Evolutionary conservation across 768 basidiomycete species (phyloP).

Genomic region (Russula abietina): DNA sequence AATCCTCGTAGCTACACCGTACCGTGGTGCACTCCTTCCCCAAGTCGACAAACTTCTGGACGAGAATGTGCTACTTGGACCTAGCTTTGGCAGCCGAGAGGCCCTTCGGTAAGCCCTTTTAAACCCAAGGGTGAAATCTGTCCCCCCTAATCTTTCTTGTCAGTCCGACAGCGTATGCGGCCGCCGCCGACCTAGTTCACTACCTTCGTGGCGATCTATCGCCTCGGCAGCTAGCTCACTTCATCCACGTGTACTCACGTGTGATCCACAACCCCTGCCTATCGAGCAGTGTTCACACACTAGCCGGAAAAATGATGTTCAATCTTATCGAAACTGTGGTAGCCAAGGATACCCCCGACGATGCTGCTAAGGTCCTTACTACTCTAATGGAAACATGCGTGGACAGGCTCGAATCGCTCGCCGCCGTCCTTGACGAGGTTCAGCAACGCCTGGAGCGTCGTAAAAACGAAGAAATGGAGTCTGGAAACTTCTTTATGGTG

Average conservation of each 20-base stretch:
- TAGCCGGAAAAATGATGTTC: slow-evolving; percentile 90
- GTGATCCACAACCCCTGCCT: slow-evolving; percentile 87
- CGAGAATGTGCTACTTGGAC: slow-evolving; percentile 84
- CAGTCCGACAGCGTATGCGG: slow-evolving; percentile 77
- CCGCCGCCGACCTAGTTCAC: slow-evolving; percentile 89
- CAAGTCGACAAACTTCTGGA: slow-evolving; percentile 88
- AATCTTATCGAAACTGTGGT: slow-evolving; percentile 80
- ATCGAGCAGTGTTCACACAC: slow-evolving; percentile 72
- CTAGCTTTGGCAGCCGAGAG: slow-evolving; percentile 78
- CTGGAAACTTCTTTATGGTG: slow-evolving; percentile 57
- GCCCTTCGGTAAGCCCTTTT: slow-evolving; percentile 56
- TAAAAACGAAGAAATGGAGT: slow-evolving; percentile 36
- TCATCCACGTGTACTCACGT: slow-evolving; percentile 80
- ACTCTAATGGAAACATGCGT: slow-evolving; percentile 79
- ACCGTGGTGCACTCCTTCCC: slow-evolving; percentile 69
- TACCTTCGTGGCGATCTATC: slow-evolving; percentile 82
- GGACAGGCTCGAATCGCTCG: slow-evolving; percentile 78
- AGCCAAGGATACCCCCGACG: slow-evolving; percentile 63
- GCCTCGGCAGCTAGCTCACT: slow-evolving; percentile 63
- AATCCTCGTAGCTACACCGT: slow-evolving; percentile 75
- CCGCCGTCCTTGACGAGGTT: slow-evolving; percentile 52
- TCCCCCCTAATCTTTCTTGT: slow-evolving; percentile 7
- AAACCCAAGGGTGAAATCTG: not conserved
- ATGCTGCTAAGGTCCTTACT: slow-evolving; percentile 61
- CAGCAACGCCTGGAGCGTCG: slow-evolving; percentile 44